Conservation (phyloP, 2,329 filamentous ascomycete genomes). For the Pseudonectria foliicola region DNA sequence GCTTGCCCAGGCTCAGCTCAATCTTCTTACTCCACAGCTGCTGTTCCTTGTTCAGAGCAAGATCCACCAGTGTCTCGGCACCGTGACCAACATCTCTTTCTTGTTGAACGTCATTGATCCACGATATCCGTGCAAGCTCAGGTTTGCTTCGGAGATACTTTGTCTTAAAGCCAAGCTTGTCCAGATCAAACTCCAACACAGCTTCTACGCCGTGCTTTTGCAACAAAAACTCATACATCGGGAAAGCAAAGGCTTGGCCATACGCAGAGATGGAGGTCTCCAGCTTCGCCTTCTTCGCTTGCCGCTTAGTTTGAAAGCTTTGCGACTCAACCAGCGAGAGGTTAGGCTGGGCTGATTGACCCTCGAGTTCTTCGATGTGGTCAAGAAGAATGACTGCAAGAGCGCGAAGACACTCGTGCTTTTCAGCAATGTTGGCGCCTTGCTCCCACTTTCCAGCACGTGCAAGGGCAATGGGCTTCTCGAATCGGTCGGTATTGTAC, state of each 20-base stretch:
- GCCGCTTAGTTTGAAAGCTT: conserved; percentile 27
- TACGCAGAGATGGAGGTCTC: conserved; percentile 56
- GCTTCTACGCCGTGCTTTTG: conserved; percentile 56
- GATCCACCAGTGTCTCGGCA: conserved; percentile 59
- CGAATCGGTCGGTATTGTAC: conserved; percentile 44
- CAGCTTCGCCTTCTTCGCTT: conserved; percentile 37
- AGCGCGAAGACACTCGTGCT: conserved; percentile 47
- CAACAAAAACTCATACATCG: conserved; percentile 75
- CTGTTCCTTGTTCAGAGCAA: conserved; percentile 65
- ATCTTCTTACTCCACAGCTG: conserved; percentile 92
- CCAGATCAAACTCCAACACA: conserved; percentile 64
- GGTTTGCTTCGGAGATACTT: conserved; percentile 67
- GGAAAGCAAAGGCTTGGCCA: conserved; percentile 60
- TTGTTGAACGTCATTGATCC: conserved; percentile 86
- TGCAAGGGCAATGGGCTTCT: conserved; percentile 47
- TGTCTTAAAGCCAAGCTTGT: conserved; percentile 65
- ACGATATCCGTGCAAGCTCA: conserved; percentile 70
- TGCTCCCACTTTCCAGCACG: conserved; percentile 51
- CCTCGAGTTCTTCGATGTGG: conserved; percentile 38
- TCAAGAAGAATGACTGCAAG: conserved; percentile 50
- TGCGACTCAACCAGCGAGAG: conserved; percentile 23
- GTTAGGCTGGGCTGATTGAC: conserved; percentile 19
- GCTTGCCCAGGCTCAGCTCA: conserved; percentile 81
- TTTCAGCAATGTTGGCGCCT: conserved; percentile 50
- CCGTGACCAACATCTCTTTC: conserved; percentile 71